Base-by-base conservation (phyloP, 1,139 yeast species). In the Meyerozyma guilliermondii region DNA sequence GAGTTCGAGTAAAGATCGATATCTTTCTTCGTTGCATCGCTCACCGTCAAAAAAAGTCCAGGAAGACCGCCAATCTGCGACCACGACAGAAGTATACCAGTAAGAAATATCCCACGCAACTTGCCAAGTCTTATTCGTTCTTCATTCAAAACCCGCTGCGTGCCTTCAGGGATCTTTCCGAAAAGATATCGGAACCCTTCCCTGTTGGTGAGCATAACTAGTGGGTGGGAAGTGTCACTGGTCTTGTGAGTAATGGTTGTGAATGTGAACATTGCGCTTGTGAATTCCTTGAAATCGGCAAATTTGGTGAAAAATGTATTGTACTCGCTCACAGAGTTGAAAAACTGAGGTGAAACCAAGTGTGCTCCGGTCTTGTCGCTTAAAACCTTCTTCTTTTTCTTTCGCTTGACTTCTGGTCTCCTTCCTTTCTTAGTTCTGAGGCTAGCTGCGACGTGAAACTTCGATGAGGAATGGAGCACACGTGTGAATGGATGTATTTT, bases 81-180 rank as follows among this genome's bases (percentile, higher is more conserved):
- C 97, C 97, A 91, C 10, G 64, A 49, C 41, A 72, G 66, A 11
- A 86, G 51, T 11, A 68, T 69, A 2, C 98, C 98, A 0, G 96
- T 81, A 7, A 91, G 56, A 54, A 87, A 89, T 3, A 91, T 69
- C 27, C 81, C 78, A 43, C 77, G 73, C 29, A 88, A 63, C 50
- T 78, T 81, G 36, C 75, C 75, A 17, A 81, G 64, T 47, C 76
- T 68, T 20, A 80, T 59, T 41, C 76, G 74, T 47, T 74, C 69
- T 45, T 81, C 84, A 46, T 76, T 76, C 41, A 83, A 60, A 8
- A 76, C 66, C 51, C 98, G 69, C 59, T 92, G 98, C 0, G 89
- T 66, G 1, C 98, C 98, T 57, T 89, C 97, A 5, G 94, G 80
- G 3, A 87, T 63, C 44, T 83, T 80, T 2, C 98, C 98, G 57